These are phyloP conservation scores for Claviceps quebecensis DNA, from an alignment of 2,329 filamentous ascomycete genomes.

Conservation along the genomic window DNA sequence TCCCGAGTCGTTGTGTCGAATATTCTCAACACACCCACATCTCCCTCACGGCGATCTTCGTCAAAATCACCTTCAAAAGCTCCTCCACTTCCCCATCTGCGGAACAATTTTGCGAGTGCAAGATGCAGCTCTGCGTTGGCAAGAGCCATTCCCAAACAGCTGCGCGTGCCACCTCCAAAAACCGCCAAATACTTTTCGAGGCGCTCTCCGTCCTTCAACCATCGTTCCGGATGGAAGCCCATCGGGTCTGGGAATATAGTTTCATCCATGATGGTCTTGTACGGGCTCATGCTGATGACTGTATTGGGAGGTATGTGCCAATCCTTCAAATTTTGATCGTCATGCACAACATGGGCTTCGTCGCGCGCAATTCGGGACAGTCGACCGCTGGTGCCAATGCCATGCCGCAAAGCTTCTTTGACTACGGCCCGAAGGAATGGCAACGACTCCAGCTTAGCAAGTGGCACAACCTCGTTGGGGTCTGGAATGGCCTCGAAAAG, in stretches of 20 bases:
- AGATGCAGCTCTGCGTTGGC: slow-evolving; percentile 25
- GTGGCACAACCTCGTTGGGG: slow-evolving; percentile 13
- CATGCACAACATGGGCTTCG: slow-evolving; percentile 17
- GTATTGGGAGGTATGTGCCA: slow-evolving; percentile 20
- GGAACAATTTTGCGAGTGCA: slow-evolving; percentile 23
- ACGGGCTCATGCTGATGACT: slow-evolving; percentile 24
- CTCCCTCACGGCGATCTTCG: slow-evolving; percentile 19
- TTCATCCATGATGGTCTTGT: slow-evolving; percentile 21
- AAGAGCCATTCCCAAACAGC: slow-evolving; percentile 24
- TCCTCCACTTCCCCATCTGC: slow-evolving; percentile 22
- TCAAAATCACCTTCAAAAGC: slow-evolving; percentile 16
- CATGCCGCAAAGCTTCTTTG: slow-evolving; percentile 34
- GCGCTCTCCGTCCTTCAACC: slow-evolving; percentile 17
- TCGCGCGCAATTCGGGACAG: slow-evolving; percentile 33
- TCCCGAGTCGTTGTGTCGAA: slow-evolving; percentile 22
- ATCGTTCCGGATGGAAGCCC: slow-evolving; percentile 22
- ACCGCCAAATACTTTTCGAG: slow-evolving; percentile 21
- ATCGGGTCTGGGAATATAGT: slow-evolving; percentile 18
- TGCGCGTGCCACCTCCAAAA: slow-evolving; percentile 21
- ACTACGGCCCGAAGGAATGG: slow-evolving; percentile 36
- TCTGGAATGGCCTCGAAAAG: slow-evolving; percentile 21
- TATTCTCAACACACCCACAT: slow-evolving; percentile 20
- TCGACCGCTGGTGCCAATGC: slow-evolving; percentile 31
- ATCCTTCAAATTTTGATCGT: slow-evolving; percentile 13
- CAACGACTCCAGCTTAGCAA: slow-evolving; percentile 19